Evolutionary conservation across 2,329 filamentous ascomycete species (phyloP).

Genomic region (Cercospora brassicicola): DNA sequence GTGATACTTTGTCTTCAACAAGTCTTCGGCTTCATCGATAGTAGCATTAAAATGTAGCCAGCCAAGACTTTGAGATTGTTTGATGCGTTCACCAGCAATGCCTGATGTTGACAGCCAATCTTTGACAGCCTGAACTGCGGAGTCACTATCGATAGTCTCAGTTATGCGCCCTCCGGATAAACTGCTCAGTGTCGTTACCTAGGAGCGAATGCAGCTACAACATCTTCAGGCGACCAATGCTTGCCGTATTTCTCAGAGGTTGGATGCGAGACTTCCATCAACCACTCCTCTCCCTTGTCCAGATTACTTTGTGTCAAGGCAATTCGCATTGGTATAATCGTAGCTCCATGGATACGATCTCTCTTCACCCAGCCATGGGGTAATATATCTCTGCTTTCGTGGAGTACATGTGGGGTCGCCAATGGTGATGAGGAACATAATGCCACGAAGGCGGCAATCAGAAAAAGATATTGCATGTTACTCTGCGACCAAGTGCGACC

Average conservation of each 20-base stretch:
- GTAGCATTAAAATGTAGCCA: constrained; percentile 50
- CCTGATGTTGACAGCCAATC: constrained; percentile 43
- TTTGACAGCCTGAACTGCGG: constrained; percentile 42
- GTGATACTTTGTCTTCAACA: constrained; percentile 55
- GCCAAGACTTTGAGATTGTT: constrained; percentile 39
- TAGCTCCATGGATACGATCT: constrained; percentile 27
- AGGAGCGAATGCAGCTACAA: constrained; percentile 34
- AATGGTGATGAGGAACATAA: constrained; percentile 11
- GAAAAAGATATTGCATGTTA: background rate
- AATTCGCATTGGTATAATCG: constrained; percentile 29
- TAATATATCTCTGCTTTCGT: constrained; percentile 33
- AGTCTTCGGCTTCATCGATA: constrained; percentile 42
- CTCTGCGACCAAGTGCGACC: background rate
- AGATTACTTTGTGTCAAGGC: constrained; percentile 31
- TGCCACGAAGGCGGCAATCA: constrained; percentile 2
- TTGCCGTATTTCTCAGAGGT: constrained; percentile 45
- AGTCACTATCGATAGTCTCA: constrained; percentile 41
- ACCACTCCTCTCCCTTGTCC: constrained; percentile 27
- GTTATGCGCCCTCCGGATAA: background rate
- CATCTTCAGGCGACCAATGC: constrained; percentile 42
- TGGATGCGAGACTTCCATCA: constrained; percentile 41
- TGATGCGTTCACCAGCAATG: constrained; percentile 37
- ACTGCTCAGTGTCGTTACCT: constrained; percentile 2
- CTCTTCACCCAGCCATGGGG: constrained; percentile 37
- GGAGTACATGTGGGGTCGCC: constrained; percentile 29